These are phyloP conservation scores for Diaporthe sp. DNA, from an alignment of 2,329 filamentous ascomycete genomes.

Conservation along the genomic window DNA sequence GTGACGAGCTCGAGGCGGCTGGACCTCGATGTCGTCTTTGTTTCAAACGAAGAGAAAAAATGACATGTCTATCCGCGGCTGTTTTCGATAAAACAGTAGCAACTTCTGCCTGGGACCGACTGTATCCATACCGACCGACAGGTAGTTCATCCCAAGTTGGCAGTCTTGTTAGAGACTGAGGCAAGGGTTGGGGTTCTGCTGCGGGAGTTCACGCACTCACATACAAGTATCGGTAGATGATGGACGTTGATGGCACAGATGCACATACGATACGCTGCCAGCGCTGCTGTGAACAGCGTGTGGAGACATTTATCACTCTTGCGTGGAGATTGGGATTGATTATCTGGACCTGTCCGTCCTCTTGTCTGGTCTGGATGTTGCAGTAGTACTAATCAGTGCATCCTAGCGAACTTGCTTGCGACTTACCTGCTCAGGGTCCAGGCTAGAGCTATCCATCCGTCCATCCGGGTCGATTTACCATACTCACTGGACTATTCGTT, in stretches of 20 bases:
- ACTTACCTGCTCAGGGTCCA: background rate
- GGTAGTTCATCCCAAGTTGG: background rate
- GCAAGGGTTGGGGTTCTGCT: constrained; percentile 13
- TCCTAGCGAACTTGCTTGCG: background rate
- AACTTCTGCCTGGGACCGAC: background rate
- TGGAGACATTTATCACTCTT: background rate
- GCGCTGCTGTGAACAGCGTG: background rate
- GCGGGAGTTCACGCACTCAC: background rate
- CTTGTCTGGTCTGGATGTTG: background rate
- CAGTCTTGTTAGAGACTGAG: too few species aligned
- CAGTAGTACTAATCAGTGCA: background rate
- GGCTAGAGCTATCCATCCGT: background rate
- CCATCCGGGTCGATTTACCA: background rate
- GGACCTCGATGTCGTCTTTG: background rate
- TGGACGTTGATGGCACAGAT: background rate
- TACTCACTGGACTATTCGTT: background rate
- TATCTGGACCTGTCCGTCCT: background rate
- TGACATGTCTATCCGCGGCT: background rate
- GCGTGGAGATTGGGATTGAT: background rate
- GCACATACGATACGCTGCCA: background rate
- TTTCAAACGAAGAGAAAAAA: background rate
- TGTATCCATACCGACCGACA: background rate
- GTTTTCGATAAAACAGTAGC: background rate
- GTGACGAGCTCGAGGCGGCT: background rate
- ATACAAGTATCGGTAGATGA: background rate